Conservation (phyloP, 169 alveolate species). For the Pseudocohnilembus persalinus region DNA sequence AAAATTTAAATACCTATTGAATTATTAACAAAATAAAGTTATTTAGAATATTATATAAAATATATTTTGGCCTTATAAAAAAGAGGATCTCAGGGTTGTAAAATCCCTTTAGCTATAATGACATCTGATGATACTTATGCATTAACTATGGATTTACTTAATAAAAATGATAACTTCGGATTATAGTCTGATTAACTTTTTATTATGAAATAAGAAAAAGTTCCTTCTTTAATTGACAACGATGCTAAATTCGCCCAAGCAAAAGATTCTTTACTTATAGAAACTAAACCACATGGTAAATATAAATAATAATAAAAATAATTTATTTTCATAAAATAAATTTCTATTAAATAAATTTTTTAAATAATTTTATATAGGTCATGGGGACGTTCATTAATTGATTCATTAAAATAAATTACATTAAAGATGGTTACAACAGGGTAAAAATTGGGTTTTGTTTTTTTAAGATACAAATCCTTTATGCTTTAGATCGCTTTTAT, state of each 20-base stretch:
- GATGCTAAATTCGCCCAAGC: constrained; percentile 82
- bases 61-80: constrained; percentile 78
- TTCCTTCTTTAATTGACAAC: constrained; percentile 89
- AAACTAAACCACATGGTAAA: constrained; percentile 95
- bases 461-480: constrained; percentile 93
- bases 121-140: constrained; percentile 94
- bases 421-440: constrained; percentile 70
- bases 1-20: constrained; percentile 90
- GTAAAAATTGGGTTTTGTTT: constrained; percentile 86
- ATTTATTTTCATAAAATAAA: too few species aligned
- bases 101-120: constrained; percentile 90
- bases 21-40: constrained; percentile 68
- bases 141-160: constrained; percentile 74
- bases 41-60: constrained; percentile 79
- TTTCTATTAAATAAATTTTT: too few species aligned
- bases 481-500: constrained; percentile 83
- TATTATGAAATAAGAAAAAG: constrained; percentile 89
- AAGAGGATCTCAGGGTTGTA: constrained; percentile 55
- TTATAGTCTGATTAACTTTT: constrained; percentile 75
- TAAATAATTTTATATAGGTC: constrained; percentile 64
- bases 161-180: constrained; percentile 83
- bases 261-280: constrained; percentile 68
- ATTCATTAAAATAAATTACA: constrained; percentile 74
- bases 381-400: constrained; percentile 95
- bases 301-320: too few species aligned